Evolutionary conservation across 2,329 filamentous ascomycete genomes (phyloP).

Genomic region (Boeremia lycopersici): DNA sequence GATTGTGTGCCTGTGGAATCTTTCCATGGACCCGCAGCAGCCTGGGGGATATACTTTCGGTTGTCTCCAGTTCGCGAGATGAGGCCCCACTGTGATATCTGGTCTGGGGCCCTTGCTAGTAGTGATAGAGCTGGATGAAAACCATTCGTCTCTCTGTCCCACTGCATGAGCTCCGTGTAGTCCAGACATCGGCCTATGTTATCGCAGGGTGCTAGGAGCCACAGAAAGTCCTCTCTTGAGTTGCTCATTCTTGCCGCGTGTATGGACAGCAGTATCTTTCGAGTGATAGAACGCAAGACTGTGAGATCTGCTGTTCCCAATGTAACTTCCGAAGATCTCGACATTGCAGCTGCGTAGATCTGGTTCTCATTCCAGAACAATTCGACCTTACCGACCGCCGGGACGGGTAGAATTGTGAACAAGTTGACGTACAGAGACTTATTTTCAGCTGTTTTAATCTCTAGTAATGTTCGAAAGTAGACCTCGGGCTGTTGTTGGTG

Average conservation of each 20-base stretch:
- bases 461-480: conserved; percentile 31
- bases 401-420: conserved; percentile 28
- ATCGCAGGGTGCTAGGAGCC: conserved; percentile 36
- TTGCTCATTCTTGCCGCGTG: conserved; percentile 29
- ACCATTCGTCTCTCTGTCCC: conserved; percentile 22
- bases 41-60: conserved; percentile 28
- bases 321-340: conserved; percentile 11
- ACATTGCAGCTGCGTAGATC: conserved; percentile 26
- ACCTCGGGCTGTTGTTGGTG: conserved; percentile 17
- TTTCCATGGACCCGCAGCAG: background rate
- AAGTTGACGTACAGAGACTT: conserved; percentile 30
- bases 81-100: conserved; percentile 31
- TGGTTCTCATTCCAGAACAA: conserved; percentile 43
- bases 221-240: conserved; percentile 36
- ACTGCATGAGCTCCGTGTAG: conserved; percentile 20
- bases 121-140: conserved; percentile 19
- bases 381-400: conserved; percentile 23
- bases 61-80: conserved; percentile 28
- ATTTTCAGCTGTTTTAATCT: conserved; percentile 18
- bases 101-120: conserved; percentile 5
- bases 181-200: conserved; percentile 6
- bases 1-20: background rate
- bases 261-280: conserved; percentile 33
- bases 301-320: conserved; percentile 25
- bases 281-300: conserved; percentile 31